A percentile compares a stretch with the other conserved stretches of the same genome.
phyloP scores from a whole-genome alignment of 257 asterid species.

The Craterostigma plantagineum region DNA sequence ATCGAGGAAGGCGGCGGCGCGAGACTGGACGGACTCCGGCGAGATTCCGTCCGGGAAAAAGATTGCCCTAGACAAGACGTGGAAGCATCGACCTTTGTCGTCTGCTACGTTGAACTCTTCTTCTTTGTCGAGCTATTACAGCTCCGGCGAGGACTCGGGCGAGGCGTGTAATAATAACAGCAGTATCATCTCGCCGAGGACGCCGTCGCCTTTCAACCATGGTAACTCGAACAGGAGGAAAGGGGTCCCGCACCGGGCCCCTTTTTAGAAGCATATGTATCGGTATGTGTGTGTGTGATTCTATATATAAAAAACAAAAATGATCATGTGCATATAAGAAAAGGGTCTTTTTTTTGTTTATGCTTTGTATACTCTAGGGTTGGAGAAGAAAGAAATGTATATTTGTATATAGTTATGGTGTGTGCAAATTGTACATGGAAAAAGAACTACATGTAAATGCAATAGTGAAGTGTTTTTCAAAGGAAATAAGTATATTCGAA shows the following conservation, averaged over 20 bases:
- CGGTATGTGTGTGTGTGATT: too few relatives aligned
- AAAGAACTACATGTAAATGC: too few relatives aligned
- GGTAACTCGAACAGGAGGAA: constrained; percentile 46
- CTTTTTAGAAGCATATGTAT: constrained; percentile 16
- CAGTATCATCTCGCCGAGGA: constrained; percentile 24
- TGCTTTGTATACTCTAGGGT: too few relatives aligned
- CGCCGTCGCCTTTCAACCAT: constrained; percentile 40
- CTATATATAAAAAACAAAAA: too few relatives aligned
- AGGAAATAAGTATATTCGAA: too few relatives aligned
- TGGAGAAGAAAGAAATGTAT: too few relatives aligned
- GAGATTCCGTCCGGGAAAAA: constrained; percentile 25
- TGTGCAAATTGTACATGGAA: too few relatives aligned
- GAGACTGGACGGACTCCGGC: constrained; percentile 21
- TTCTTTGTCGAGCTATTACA: constrained; percentile 1
- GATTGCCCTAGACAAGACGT: constrained; percentile 6
- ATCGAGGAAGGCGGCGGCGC: constrained; percentile 14
- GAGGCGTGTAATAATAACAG: constrained; percentile 23
- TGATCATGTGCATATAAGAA: too few relatives aligned
- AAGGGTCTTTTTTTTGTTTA: too few relatives aligned
- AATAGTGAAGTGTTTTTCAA: too few relatives aligned
- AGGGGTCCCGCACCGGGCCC: constrained; percentile 64
- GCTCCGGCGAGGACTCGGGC: constrained; percentile 10
- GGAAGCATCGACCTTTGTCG: neutral
- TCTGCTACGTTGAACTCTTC: too few relatives aligned
- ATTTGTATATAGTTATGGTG: too few relatives aligned